Evolutionary conservation across 345 rosid species (phyloP).

Genomic region (Sisymbrium irio): DNA sequence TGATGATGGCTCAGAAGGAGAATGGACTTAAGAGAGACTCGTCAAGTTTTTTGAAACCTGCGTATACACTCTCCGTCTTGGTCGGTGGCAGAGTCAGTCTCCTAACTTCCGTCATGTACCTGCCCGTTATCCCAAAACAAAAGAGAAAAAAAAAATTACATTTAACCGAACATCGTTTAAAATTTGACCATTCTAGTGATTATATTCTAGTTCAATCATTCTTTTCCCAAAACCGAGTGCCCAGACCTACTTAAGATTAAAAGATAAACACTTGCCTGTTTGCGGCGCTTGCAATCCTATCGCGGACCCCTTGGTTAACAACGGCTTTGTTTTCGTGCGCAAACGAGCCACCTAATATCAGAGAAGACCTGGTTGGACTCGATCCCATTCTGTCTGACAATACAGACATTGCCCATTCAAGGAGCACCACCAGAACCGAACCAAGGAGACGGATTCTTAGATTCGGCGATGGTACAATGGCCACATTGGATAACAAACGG

Average conservation of each 20-base stretch:
- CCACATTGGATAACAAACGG: slow-evolving; percentile 74
- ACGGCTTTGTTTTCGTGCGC: slow-evolving; percentile 53
- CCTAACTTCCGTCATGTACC: slow-evolving; percentile 93
- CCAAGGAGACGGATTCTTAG: slow-evolving; percentile 77
- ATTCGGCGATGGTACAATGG: slow-evolving; percentile 72
- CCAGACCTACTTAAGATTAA: neutral
- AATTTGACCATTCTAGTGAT: too few species aligned
- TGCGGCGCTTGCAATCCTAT: slow-evolving; percentile 82
- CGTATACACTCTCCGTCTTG: slow-evolving; percentile 70
- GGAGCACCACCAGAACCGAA: slow-evolving; percentile 77
- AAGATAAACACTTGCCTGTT: slow-evolving; percentile 57
- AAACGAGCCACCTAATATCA: slow-evolving; percentile 64
- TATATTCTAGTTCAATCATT: neutral
- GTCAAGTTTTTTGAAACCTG: slow-evolving; percentile 85
- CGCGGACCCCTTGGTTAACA: slow-evolving; percentile 73
- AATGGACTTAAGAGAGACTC: slow-evolving; percentile 71
- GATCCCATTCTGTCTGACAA: slow-evolving; percentile 77
- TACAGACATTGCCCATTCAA: slow-evolving; percentile 91
- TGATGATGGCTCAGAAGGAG: slow-evolving; percentile 43
- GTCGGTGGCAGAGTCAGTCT: slow-evolving; percentile 76
- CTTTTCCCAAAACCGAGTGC: neutral
- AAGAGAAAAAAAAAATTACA: neutral
- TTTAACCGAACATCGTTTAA: neutral
- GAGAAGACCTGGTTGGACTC: slow-evolving; percentile 60
- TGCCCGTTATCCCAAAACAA: slow-evolving; percentile 29